Base-by-base conservation (phyloP, 345 rosid genomes). In the Draba incana region DNA sequence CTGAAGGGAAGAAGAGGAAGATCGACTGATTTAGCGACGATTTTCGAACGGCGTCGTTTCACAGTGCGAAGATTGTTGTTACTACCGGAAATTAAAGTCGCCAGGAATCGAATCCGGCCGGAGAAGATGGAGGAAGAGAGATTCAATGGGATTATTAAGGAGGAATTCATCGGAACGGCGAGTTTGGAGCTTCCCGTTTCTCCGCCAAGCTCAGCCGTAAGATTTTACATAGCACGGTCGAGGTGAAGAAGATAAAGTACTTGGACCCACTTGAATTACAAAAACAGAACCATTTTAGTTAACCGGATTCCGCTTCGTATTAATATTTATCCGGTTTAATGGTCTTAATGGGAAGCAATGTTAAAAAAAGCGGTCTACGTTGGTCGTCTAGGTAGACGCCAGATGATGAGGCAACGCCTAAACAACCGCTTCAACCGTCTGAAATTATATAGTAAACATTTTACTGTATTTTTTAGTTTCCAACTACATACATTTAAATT, bases 1-100 rank as follows among this genome's bases (percentile, higher is more conserved):
- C 72, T 77, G 72, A 87, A 87, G 20, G 92, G 89, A 53, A 87
- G 89, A 64, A 87, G 85, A 0, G 89, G 92, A 54, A 87, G 83
- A 48, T 78, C 75, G 1, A 84, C 72, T n/a, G 85, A 78, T 44
- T 15, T 71, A 2, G 78, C 81, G 3, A 57, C 15, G 2, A 64
- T 68, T 20, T 33, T 46, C 0, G 35, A 53, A 27, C 74, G 53
- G 10, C 59, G 64, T 16, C 64, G 65, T 56, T 45, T 67, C 53
- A 5, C 23, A 4, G 48, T 2, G 47, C 64, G 64, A 15, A 55
- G 2, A 46, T 23, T 68, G 51, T 2, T 61, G n/a, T 2, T 3
- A 65, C 13, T 30, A 15, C 63, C 33, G 23, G 59, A 1, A 11
- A 38, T 8, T 13, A 50, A 73, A 48, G 25, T 49, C 53, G 65